phyloP scores from a whole-genome alignment of 2,329 filamentous ascomycete genomes.

The Arthrinium phaeospermum region DNA sequence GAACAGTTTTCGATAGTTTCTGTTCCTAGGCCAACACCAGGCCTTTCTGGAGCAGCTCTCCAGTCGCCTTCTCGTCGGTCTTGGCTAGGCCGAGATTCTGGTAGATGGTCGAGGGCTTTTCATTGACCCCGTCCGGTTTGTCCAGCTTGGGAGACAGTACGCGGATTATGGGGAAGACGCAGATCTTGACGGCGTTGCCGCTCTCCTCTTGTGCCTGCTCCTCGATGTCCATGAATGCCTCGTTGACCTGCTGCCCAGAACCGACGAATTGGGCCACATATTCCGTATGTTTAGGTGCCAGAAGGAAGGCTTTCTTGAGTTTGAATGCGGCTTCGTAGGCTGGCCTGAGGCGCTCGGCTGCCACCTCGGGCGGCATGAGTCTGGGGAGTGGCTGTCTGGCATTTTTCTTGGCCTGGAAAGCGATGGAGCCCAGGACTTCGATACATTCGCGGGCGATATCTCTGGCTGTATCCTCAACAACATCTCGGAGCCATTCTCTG shows the following conservation, averaged over 20 bases:
- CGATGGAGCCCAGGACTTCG: too few relatives aligned
- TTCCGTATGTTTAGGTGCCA: not conserved
- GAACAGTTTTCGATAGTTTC: not conserved
- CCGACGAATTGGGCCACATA: not conserved
- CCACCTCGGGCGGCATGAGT: not conserved
- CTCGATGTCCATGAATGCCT: not conserved
- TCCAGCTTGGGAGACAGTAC: not conserved
- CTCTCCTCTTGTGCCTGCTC: not conserved
- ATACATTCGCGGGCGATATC: too few relatives aligned
- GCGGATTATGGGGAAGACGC: not conserved
- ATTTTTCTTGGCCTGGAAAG: too few relatives aligned
- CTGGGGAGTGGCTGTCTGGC: too few relatives aligned
- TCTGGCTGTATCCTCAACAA: too few relatives aligned
- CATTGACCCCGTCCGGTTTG: not conserved
- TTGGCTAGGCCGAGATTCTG: not conserved
- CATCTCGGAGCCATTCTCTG: too few relatives aligned
- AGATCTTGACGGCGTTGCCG: not conserved
- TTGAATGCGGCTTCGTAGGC: not conserved
- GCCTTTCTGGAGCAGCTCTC: not conserved
- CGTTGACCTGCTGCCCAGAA: not conserved
- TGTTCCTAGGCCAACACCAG: not conserved
- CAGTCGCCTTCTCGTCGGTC: not conserved
- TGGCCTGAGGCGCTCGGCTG: not conserved
- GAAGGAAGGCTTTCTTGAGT: not conserved
- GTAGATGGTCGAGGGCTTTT: not conserved